Percentiles rank a stretch among this genome's conserved stretches.
These are phyloP conservation scores for Monilinia polystroma DNA, from an alignment of 2,329 filamentous ascomycete species.

Conservation along the genomic window DNA sequence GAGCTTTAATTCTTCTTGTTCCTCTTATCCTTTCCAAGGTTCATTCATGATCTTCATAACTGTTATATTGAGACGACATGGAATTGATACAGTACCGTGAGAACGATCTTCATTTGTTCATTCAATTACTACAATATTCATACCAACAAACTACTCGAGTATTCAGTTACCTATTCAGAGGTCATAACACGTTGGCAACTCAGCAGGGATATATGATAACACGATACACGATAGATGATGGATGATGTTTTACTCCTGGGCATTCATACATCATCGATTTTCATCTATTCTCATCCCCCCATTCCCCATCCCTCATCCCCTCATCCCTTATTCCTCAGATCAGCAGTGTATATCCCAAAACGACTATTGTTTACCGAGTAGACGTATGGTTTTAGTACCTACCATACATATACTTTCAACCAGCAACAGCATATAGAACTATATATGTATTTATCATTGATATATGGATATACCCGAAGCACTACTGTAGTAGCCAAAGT, in stretches of 20 bases:
- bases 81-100: not conserved
- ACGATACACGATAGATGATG: not conserved
- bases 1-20: too few relatives aligned
- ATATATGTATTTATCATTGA: too few relatives aligned
- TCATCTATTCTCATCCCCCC: too few relatives aligned
- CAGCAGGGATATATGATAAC: not conserved
- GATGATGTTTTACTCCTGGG: not conserved
- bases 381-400: too few relatives aligned
- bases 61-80: not conserved
- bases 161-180: too few relatives aligned
- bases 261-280: not conserved
- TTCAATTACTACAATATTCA: not conserved
- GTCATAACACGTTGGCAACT: too few relatives aligned
- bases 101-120: not conserved
- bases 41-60: slow-evolving; percentile 6
- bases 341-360: not conserved
- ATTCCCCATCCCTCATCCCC: too few relatives aligned
- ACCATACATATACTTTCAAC: too few relatives aligned
- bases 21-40: too few relatives aligned
- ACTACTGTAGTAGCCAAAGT: slow-evolving; percentile 7
- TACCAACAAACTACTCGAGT: too few relatives aligned
- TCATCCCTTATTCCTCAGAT: not conserved
- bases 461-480: not conserved
- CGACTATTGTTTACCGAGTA: too few relatives aligned
- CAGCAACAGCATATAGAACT: too few relatives aligned